phyloP scores from a whole-genome alignment of 176 grass and related monocot genomes.

The Leersia perrieri region DNA sequence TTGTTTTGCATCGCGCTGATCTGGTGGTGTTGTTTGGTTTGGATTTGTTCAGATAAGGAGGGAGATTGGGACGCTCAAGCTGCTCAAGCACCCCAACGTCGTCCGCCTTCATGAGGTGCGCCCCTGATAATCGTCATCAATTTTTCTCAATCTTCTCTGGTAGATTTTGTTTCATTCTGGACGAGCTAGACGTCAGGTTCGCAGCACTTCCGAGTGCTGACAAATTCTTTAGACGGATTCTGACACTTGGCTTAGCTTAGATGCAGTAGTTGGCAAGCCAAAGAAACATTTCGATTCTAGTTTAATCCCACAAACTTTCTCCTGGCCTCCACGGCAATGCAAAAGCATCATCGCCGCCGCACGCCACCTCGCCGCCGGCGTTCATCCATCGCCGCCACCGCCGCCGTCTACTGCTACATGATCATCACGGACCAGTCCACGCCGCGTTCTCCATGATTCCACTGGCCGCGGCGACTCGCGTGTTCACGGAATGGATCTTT shows the following conservation, averaged over 20 bases:
- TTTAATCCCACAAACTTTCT: neutral
- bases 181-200: neutral
- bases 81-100: slow-evolving; percentile 80
- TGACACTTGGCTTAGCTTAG: neutral
- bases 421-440: neutral
- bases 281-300: neutral
- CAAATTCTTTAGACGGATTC: neutral
- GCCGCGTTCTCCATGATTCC: neutral
- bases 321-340: neutral
- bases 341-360: neutral
- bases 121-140: neutral
- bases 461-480: neutral
- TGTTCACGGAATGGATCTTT: neutral
- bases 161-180: neutral
- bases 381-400: neutral
- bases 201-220: neutral
- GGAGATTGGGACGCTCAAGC: slow-evolving; percentile 79
- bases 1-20: neutral
- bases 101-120: slow-evolving; percentile 77
- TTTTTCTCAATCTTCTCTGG: neutral
- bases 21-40: neutral
- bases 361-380: slow-evolving; percentile 12
- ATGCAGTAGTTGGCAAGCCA: neutral
- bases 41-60: slow-evolving; percentile 52
- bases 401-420: neutral